Evolutionary conservation across 345 rosid species (phyloP).

Genomic region (Citrus cavaleriei): DNA sequence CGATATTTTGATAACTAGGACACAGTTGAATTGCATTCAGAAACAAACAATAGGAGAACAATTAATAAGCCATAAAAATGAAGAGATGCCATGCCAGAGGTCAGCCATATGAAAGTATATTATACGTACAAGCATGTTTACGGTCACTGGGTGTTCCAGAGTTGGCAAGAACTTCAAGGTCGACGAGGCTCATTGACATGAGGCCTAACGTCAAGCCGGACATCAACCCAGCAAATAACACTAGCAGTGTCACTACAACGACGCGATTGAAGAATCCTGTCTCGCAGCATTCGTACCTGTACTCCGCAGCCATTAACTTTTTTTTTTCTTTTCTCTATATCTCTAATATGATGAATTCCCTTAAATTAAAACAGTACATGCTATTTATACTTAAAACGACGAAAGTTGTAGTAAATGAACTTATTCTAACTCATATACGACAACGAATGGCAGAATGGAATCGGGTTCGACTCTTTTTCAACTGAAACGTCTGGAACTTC

Average conservation of each 20-base stretch:
- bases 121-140: conserved; percentile 41
- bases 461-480: conserved; percentile 3
- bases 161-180: conserved; percentile 67
- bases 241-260: conserved; percentile 29
- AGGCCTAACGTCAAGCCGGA: conserved; percentile 74
- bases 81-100: neutral
- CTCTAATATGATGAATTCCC: neutral
- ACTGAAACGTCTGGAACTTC: conserved; percentile 1
- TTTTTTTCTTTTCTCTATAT: neutral
- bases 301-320: conserved; percentile 42
- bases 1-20: no score
- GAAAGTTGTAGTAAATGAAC: neutral
- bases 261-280: conserved; percentile 37
- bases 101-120: no score
- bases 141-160: conserved; percentile 55
- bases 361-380: no score
- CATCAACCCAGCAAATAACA: conserved; percentile 63
- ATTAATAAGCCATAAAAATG: no score
- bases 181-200: conserved; percentile 71
- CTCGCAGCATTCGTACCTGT: conserved; percentile 44
- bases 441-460: neutral
- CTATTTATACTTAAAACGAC: neutral
- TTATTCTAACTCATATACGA: neutral
- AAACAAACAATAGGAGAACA: neutral
- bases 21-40: no score